Evolutionary conservation across 139 green algal genomes (phyloP), one percentile per base, ranked within the genome.

Genomic region (Eudorina sp.): DNA sequence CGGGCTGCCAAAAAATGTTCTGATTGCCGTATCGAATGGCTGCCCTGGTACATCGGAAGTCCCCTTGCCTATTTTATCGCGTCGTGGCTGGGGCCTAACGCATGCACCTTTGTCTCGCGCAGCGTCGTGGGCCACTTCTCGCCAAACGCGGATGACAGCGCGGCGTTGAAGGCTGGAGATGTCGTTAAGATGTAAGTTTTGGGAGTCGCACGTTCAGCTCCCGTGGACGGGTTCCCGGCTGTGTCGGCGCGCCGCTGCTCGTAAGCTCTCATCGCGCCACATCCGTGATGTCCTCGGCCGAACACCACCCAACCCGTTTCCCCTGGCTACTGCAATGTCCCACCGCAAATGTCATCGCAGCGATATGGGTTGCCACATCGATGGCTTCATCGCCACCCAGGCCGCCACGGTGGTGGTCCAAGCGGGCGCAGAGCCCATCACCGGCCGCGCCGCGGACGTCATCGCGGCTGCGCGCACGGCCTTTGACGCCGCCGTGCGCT

Each of bases 321-420:
- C n/a, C n/a, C n/a, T n/a, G n/a, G n/a, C n/a, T n/a, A n/a, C n/a
- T n/a, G n/a, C n/a, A n/a, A n/a, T n/a, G n/a, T n/a, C n/a, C n/a
- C n/a, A n/a, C n/a, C n/a, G n/a, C n/a, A n/a, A n/a, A n/a, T n/a
- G 62, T 34, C 2, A 34, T 29, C 36, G 86, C 94, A 98, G 95
- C 62, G 98, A 99, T 89, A 83, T 99, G 55, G 98, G 97, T 27
- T 93, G 89, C 83, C 98, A 99, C 94, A 99, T 99, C 68, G 97
- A 99, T 84, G 98, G 98, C 62, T 99, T 98, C 92, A 97, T 98
- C 58, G 96, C 97, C 48, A 94, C 96, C 45, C 95, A 96, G 43
- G 98, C 97, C 4, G 93, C 96, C 58, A 98, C 98, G 6, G 89
- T 98, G 34, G 92, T 99, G 51, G 90, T 95, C 19, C 36, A 76